Evolutionary conservation across 2,329 filamentous ascomycete genomes (phyloP).

Genomic region (Ilyonectria sp.): DNA sequence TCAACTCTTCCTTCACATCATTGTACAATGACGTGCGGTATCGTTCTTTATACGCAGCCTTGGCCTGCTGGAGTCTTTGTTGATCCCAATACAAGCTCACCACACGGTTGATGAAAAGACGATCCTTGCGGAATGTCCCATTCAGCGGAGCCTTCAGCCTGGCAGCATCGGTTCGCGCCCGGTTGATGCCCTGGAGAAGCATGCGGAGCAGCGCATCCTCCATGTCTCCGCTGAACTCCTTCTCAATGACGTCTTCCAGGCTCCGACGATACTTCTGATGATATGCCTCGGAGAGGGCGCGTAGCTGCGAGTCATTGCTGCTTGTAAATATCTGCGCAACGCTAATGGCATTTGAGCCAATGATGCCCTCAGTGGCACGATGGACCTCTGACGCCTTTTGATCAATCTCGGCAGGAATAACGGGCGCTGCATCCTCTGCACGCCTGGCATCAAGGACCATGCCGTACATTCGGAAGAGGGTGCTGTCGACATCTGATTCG

Average conservation of each 20-base stretch:
- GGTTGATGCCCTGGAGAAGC: constrained; percentile 43
- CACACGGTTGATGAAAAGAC: constrained; percentile 52
- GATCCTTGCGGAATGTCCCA: constrained; percentile 49
- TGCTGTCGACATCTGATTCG: constrained; percentile 52
- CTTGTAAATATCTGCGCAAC: constrained; percentile 52
- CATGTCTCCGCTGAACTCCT: constrained; percentile 54
- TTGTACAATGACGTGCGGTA: no score
- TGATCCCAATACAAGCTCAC: constrained; percentile 53
- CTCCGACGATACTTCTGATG: constrained; percentile 52
- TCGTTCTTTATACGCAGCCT: constrained; percentile 73
- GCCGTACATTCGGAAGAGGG: constrained; percentile 52
- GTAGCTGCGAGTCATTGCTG: constrained; percentile 52
- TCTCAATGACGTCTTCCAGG: constrained; percentile 52
- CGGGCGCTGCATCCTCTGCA: constrained; percentile 47
- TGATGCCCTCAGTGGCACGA: constrained; percentile 50
- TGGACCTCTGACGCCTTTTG: constrained; percentile 53
- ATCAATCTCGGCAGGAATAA: constrained; percentile 50
- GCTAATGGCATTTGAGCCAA: constrained; percentile 49
- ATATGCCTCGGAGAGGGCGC: constrained; percentile 49
- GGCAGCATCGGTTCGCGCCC: constrained; percentile 45
- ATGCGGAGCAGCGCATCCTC: constrained; percentile 53
- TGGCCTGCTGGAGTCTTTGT: constrained; percentile 45
- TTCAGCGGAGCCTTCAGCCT: constrained; percentile 46
- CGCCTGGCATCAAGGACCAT: constrained; percentile 50
- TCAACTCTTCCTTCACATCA: no score